Conservation (phyloP, 1,139 yeast genomes). For the Suhomyces terraborum region DNA sequence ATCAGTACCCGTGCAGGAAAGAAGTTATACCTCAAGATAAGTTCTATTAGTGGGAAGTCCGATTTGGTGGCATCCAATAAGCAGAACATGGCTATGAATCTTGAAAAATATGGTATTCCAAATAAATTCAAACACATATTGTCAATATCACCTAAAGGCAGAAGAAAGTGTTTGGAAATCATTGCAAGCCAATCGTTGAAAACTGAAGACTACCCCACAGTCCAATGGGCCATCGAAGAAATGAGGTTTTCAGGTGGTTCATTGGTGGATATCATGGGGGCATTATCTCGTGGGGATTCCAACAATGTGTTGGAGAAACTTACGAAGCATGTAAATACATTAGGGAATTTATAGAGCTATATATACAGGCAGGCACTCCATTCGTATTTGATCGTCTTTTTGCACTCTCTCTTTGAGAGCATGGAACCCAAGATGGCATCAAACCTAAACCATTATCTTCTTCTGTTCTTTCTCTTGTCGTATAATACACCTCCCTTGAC, state of each 20-base stretch:
- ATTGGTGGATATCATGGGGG: constrained; percentile 24
- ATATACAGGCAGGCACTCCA: constrained; percentile 6
- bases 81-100: constrained; percentile 13
- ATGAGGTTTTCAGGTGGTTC: constrained; percentile 34
- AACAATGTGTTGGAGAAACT: background rate
- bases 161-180: constrained; percentile 20
- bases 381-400: too few relatives aligned
- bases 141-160: constrained; percentile 15
- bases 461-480: constrained; percentile 49
- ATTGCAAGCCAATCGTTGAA: constrained; percentile 27
- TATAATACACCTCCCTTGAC: constrained; percentile 66
- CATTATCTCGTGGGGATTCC: constrained; percentile 4
- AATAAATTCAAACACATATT: constrained; percentile 18
- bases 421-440: too few relatives aligned
- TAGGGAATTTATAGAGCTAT: constrained; percentile 14
- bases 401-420: too few relatives aligned
- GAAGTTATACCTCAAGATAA: constrained; percentile 16
- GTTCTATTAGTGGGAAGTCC: constrained; percentile 12
- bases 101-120: constrained; percentile 20
- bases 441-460: constrained; percentile 16
- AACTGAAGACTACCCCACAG: constrained; percentile 26
- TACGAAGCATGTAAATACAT: constrained; percentile 10
- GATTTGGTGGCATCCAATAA: constrained; percentile 3
- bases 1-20: constrained; percentile 19
- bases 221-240: constrained; percentile 39